Evolutionary conservation across 129 eudicot species (phyloP).

Genomic region (Saposhnikovia divaricata): DNA sequence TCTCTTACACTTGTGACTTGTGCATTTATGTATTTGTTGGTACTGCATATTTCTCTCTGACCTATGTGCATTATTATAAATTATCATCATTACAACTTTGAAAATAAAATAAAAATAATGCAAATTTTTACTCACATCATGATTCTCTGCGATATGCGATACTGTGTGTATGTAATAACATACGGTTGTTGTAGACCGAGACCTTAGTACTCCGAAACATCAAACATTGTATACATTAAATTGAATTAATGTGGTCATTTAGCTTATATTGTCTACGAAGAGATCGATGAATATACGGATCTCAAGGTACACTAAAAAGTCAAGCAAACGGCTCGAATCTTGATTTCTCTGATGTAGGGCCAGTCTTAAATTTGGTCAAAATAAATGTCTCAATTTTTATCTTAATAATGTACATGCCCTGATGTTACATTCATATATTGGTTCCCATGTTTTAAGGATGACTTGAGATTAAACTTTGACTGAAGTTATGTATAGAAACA

Average conservation of each 20-base stretch:
- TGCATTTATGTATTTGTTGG: neutral
- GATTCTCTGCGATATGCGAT: too few relatives aligned
- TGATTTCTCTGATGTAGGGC: neutral
- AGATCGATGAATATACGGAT: neutral
- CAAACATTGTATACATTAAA: too few relatives aligned
- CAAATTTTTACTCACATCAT: neutral
- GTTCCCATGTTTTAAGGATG: neutral
- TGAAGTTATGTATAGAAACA: neutral
- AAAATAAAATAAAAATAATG: neutral
- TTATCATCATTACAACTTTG: neutral
- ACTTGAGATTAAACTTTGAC: neutral
- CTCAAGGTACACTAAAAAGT: slow-evolving; percentile 25
- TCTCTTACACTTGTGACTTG: neutral
- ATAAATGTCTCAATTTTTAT: too few relatives aligned
- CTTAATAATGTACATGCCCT: neutral
- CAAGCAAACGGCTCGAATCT: slow-evolving; percentile 38
- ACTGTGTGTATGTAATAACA: too few relatives aligned
- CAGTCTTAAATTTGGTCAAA: neutral
- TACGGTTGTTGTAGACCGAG: too few relatives aligned
- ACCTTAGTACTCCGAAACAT: too few relatives aligned
- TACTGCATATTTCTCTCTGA: neutral
- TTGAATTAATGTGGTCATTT: too few relatives aligned
- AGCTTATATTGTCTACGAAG: neutral
- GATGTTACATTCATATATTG: too few relatives aligned
- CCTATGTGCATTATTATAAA: neutral